Base-by-base conservation (phyloP, 2,329 filamentous ascomycete genomes). In the Cercospora sp. region DNA sequence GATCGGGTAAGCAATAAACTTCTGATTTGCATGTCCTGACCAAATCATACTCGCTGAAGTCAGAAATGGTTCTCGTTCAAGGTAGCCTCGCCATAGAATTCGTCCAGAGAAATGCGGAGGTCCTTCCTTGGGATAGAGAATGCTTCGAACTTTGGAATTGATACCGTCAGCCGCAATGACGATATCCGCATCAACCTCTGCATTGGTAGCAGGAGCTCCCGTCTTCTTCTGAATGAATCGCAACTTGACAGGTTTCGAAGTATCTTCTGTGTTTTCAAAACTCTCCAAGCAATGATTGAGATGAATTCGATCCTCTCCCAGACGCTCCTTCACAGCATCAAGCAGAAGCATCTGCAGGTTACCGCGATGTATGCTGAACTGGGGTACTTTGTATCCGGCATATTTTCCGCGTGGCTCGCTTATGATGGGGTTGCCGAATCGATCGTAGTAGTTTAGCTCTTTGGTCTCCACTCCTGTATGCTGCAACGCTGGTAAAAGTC, bases 1-100 rank as follows among this genome's bases (percentile, higher is more conserved):
- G 49, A 84, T 82, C 1, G 81, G 82, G 65, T 84, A 84, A 5
- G 81, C 81, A 69, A 84, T 83, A 75, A 83, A 83, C 55, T 83
- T 83, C 66, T 83, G 81, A 66, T 83, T 80, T 1, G 81, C 82
- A 65, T 83, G 81, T 3, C 82, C 82, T 10, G 80, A 80, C 82
- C 81, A 83, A 3, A 83, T 78, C 81, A 83, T 83, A 9, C 76
- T 78, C 7, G 79, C 80, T 21, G 80, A 80, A 0, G 81, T 83
- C 10, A 83, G 74, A 67, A 82, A 82, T 1, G 79, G 79, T 7
- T 73, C 68, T 9, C 79, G 78, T 69, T 82, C 79, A 5, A 81
- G 73, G 70, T 81, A 82, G 1, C 82, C 82, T 18, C 81, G 79
- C 81, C 81, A 84, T 2, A 83, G 76, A 65, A 84, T 82, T n/a